Evolutionary conservation across 305 asterid genomes (phyloP).

Genomic region (Fraxinus dipetala): DNA sequence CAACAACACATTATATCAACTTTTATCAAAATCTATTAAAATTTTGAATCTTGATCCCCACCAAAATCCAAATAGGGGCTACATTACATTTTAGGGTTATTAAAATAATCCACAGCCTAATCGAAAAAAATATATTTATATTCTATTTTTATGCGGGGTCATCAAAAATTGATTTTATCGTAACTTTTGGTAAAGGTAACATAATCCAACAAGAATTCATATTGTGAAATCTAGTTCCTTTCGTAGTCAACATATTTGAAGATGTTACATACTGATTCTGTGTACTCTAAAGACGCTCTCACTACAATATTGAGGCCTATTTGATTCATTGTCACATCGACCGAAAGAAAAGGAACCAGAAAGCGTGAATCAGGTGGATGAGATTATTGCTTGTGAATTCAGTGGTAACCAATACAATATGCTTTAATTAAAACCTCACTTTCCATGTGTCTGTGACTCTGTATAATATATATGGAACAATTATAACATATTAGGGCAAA

Average conservation of each 20-base stretch:
- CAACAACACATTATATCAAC: too few relatives aligned
- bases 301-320: too few relatives aligned
- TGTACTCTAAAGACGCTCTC: not conserved
- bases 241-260: too few relatives aligned
- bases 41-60: too few relatives aligned
- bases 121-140: too few relatives aligned
- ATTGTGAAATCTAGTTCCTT: not conserved
- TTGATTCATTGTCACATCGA: not conserved
- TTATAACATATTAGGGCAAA: not conserved
- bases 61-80: not conserved
- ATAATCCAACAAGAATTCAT: too few relatives aligned
- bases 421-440: not conserved
- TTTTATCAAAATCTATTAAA: too few relatives aligned
- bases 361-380: not conserved
- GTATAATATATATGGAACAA: not conserved
- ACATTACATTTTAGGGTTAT: not conserved
- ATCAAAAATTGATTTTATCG: not conserved
- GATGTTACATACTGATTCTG: not conserved
- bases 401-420: not conserved
- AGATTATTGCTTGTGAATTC: not conserved
- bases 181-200: not conserved
- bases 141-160: not conserved
- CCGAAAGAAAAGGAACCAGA: not conserved
- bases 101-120: too few relatives aligned
- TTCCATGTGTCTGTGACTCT: not conserved